Evolutionary conservation across 1,284 basidiomycete genomes (phyloP).

Genomic region (Leccinum solheimii): DNA sequence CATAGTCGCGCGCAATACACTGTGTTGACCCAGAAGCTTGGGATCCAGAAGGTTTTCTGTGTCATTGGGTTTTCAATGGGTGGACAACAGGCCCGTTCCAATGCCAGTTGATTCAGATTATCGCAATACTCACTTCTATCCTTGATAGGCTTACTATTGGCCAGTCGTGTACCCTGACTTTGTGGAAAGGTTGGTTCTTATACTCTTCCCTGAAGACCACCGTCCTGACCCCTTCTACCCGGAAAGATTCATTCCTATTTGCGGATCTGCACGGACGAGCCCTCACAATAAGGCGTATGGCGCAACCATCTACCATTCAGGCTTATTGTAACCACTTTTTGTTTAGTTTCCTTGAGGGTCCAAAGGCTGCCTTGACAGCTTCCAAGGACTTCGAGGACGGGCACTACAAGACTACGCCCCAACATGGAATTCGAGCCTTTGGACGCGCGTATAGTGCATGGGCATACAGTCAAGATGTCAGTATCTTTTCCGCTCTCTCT

Average conservation of each 20-base stretch:
- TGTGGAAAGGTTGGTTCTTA: constrained; percentile 45
- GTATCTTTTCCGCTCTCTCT: constrained; percentile 11
- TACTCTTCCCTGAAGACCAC: not conserved
- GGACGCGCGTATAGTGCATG: constrained; percentile 59
- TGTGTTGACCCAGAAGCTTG: constrained; percentile 51
- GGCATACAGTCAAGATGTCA: constrained; percentile 57
- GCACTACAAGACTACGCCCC: constrained; percentile 49
- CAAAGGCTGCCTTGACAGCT: constrained; percentile 53
- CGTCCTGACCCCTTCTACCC: constrained; percentile 3
- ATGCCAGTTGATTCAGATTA: not conserved
- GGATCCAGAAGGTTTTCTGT: constrained; percentile 40
- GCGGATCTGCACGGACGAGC: constrained; percentile 61
- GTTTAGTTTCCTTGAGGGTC: constrained; percentile 60
- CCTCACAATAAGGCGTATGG: constrained; percentile 60
- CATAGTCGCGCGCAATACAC: constrained; percentile 55
- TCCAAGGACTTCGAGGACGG: constrained; percentile 60
- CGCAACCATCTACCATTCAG: not conserved
- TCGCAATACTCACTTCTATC: not conserved
- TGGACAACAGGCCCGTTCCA: constrained; percentile 49
- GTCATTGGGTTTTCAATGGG: constrained; percentile 52
- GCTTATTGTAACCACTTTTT: not conserved
- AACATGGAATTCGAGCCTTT: constrained; percentile 55
- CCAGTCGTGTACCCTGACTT: constrained; percentile 58
- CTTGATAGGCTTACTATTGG: constrained; percentile 57
- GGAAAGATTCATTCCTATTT: constrained; percentile 51